Conservation (phyloP, 2,329 filamentous ascomycete genomes). For the Alternaria sp. region DNA sequence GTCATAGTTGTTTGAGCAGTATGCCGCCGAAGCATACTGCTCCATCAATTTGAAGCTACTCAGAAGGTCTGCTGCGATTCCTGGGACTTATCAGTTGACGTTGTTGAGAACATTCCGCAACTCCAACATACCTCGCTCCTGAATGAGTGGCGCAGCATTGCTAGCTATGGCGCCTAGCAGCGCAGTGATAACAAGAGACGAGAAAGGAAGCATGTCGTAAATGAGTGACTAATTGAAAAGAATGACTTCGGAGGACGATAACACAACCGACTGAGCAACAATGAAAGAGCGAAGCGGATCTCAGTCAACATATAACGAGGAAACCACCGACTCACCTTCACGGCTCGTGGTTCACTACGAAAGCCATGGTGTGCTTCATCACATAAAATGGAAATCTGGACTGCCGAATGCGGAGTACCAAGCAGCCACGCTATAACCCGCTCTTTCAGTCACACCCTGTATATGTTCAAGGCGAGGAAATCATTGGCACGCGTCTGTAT, state of each 20-base stretch:
- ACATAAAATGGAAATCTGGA: slow-evolving; percentile 15
- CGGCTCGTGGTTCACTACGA: not conserved
- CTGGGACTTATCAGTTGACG: slow-evolving; percentile 13
- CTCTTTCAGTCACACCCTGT: slow-evolving; percentile 8
- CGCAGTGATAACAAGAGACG: slow-evolving; percentile 22
- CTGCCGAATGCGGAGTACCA: slow-evolving; percentile 18
- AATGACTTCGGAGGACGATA: not conserved
- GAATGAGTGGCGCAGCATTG: slow-evolving; percentile 30
- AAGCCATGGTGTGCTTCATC: slow-evolving; percentile 19
- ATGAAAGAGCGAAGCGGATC: not conserved
- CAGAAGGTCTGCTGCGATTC: slow-evolving; percentile 31
- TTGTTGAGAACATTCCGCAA: too few species aligned
- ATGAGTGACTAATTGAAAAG: slow-evolving; percentile 12
- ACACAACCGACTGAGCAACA: not conserved
- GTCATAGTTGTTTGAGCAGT: slow-evolving; percentile 60
- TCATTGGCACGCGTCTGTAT: slow-evolving; percentile 25
- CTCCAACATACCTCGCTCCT: slow-evolving; percentile 22
- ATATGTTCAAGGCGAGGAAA: not conserved
- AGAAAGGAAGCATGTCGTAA: slow-evolving; percentile 23
- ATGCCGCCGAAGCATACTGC: slow-evolving; percentile 63
- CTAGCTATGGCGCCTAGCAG: slow-evolving; percentile 19
- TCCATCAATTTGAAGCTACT: slow-evolving; percentile 42
- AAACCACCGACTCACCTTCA: not conserved
- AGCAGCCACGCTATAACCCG: slow-evolving; percentile 14
- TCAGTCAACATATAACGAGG: slow-evolving; percentile 4